These are phyloP conservation scores for Jamesozyma piceae DNA, from an alignment of 805 yeast genomes.

Conservation along the genomic window DNA sequence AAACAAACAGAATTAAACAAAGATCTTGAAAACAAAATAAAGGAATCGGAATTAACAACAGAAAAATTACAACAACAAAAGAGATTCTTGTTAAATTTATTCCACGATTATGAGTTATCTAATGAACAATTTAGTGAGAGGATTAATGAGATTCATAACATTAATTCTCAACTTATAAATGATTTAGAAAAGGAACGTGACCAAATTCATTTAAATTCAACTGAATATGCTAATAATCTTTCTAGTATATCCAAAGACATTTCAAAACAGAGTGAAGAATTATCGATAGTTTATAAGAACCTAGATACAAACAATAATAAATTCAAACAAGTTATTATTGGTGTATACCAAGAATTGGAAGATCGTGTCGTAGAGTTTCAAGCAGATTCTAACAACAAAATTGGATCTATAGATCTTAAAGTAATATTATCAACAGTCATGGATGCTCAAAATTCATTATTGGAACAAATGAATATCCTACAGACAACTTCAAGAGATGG, in stretches of 20 bases:
- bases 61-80: slow-evolving; percentile 8
- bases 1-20: slow-evolving; percentile 25
- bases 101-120: slow-evolving; percentile 14
- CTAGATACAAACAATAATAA: slow-evolving; percentile 1
- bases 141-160: slow-evolving; percentile 13
- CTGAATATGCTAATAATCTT: slow-evolving; percentile 10
- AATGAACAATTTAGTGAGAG: slow-evolving; percentile 10
- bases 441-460: not conserved
- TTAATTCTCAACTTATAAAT: slow-evolving; percentile 9
- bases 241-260: slow-evolving; percentile 12
- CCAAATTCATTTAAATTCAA: slow-evolving; percentile 10
- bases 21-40: slow-evolving; percentile 15
- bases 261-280: slow-evolving; percentile 5
- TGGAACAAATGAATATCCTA: not conserved
- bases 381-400: not conserved
- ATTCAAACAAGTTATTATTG: slow-evolving; percentile 4
- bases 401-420: not conserved
- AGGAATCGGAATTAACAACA: slow-evolving; percentile 8
- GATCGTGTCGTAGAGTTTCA: not conserved
- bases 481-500: not conserved
- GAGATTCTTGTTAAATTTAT: slow-evolving; percentile 4
- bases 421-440: not conserved
- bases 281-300: not conserved
- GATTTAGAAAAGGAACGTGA: slow-evolving; percentile 11
- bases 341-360: slow-evolving; percentile 5